Percentiles rank a stretch among this genome's conserved stretches.
These are phyloP conservation scores for Ustilago trichophora DNA, from an alignment of 1,284 basidiomycete genomes.

Conservation along the genomic window DNA sequence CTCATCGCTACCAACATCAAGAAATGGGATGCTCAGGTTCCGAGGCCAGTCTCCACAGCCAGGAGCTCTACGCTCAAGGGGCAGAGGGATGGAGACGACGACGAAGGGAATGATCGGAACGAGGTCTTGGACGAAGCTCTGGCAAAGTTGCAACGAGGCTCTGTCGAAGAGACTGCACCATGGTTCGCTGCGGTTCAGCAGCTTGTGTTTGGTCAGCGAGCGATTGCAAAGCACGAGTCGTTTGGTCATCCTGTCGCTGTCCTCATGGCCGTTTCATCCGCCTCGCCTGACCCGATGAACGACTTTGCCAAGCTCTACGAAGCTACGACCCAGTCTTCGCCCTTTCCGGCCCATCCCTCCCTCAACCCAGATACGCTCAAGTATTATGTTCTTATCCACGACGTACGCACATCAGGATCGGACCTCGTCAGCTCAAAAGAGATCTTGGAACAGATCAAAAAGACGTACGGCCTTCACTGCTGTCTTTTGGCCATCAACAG, in stretches of 20 bases:
- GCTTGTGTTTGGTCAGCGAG: slow-evolving; percentile 35
- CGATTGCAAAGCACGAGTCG: slow-evolving; percentile 49
- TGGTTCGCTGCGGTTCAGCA: slow-evolving; percentile 54
- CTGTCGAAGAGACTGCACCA: slow-evolving; percentile 42
- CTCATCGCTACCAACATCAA: slow-evolving; percentile 51
- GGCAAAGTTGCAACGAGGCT: slow-evolving; percentile 11
- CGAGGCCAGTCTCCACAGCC: background rate
- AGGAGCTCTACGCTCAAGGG: too few species aligned
- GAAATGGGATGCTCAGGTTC: slow-evolving; percentile 32
- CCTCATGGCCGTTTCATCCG: slow-evolving; percentile 56
- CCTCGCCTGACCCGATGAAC: slow-evolving; percentile 61
- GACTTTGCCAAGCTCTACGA: slow-evolving; percentile 62
- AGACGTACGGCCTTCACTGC: slow-evolving; percentile 64
- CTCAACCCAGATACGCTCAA: slow-evolving; percentile 58
- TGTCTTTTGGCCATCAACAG: slow-evolving; percentile 62
- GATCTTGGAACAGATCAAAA: slow-evolving; percentile 58
- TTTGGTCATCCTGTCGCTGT: slow-evolving; percentile 50
- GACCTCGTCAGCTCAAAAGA: slow-evolving; percentile 52
- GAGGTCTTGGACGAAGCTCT: slow-evolving; percentile 13
- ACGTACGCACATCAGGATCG: slow-evolving; percentile 38
- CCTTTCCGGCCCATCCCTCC: slow-evolving; percentile 51
- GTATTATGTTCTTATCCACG: slow-evolving; percentile 63
- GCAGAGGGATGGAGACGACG: background rate
- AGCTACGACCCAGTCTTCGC: slow-evolving; percentile 26
- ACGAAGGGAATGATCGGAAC: background rate